Base-by-base conservation (phyloP, 441 rosid species). In the California macrophylla region DNA sequence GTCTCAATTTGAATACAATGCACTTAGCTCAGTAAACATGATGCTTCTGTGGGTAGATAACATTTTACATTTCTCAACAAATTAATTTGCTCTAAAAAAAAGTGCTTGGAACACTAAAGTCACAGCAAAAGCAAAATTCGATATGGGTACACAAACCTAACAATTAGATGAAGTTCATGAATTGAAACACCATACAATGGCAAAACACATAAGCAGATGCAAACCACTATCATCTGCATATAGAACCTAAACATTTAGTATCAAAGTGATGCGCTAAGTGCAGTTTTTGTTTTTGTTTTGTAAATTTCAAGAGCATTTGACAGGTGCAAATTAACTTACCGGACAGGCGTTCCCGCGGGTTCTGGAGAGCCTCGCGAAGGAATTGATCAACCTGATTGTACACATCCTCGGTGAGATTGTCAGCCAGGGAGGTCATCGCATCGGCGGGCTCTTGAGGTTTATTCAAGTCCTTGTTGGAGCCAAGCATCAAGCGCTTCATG, bases 341-440 rank as follows among this genome's bases (percentile, higher is more conserved):
- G 32, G 93, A 89, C 15, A 89, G 89, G 34, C 96, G 88, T 67
- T 89, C 96, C 25, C 96, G 91, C 20, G 93, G 90, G 71, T 89
- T 89, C 52, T 87, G 87, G 67, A 89, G 66, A 64, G 93, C 96
- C 75, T 89, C 96, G 4, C 84, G 86, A n/a, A 89, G 91, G 77
- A 89, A 89, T 84, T 84, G 91, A 73, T 89, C 96, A 61, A 89
- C 91, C 83, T 83, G 86, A 67, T 73, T 71, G 69, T 76, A 9
- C n/a, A 66, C 70, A 61, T 86, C 87, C 25, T 86, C 89, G 2
- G 82, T 3, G 66, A 23, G 0, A 3, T 25, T 29, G n/a, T n/a
- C n/a, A n/a, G n/a, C n/a, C n/a, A n/a, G n/a, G n/a, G n/a, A n/a
- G n/a, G n/a, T n/a, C n/a, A 32, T 26, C 1, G 62, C 65, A 47